These are phyloP conservation scores for Inonotus obliquus DNA, from an alignment of 1,284 basidiomycete genomes.

Conservation along the genomic window DNA sequence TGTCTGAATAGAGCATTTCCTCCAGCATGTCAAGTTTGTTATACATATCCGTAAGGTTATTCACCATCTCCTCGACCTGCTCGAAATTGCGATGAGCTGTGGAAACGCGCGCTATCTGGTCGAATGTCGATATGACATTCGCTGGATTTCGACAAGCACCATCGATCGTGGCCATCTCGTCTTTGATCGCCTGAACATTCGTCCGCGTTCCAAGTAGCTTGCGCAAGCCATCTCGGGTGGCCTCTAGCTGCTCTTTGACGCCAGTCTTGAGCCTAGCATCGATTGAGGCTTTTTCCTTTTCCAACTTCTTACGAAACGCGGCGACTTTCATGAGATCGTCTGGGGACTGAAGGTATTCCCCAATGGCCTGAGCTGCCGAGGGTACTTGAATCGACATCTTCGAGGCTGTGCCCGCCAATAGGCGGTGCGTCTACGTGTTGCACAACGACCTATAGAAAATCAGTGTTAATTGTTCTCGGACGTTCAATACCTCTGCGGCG, in stretches of 20 bases:
- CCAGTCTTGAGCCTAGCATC: constrained; percentile 89
- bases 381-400: constrained; percentile 18
- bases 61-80: constrained; percentile 93
- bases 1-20: constrained; percentile 73
- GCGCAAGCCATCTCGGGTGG: constrained; percentile 84
- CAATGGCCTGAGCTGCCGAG: constrained; percentile 78
- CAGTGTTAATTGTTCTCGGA: too few species aligned
- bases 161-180: constrained; percentile 90
- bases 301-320: constrained; percentile 88
- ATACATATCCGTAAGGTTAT: constrained; percentile 88
- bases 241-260: constrained; percentile 91
- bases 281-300: constrained; percentile 96
- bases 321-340: constrained; percentile 91
- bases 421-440: background rate
- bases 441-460: too few species aligned
- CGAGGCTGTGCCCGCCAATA: background rate
- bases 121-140: constrained; percentile 75
- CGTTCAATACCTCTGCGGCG: background rate
- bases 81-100: constrained; percentile 94
- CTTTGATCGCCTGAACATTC: constrained; percentile 83
- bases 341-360: constrained; percentile 86
- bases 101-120: constrained; percentile 92
- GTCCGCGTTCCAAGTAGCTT: constrained; percentile 81
- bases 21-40: constrained; percentile 78
- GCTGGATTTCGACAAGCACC: constrained; percentile 72